Evolutionary conservation across 495 filamentous ascomycete species (phyloP).

Genomic region (Aspergillus heteromorphus): DNA sequence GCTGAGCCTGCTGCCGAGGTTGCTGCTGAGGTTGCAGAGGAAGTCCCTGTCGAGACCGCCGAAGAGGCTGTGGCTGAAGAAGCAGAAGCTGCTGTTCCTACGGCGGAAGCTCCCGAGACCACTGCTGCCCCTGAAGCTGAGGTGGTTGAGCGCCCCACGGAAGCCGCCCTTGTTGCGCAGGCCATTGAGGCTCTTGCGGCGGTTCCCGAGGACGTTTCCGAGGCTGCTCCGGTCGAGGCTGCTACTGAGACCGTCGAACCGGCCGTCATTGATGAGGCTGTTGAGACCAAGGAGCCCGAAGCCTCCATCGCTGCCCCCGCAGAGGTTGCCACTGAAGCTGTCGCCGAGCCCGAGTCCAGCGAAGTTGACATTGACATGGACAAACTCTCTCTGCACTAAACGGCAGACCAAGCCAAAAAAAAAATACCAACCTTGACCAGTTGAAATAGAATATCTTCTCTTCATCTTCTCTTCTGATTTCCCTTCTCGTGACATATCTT

Average conservation of each 20-base stretch:
- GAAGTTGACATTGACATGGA: constrained; percentile 28
- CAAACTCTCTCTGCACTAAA: constrained; percentile 23
- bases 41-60: neutral
- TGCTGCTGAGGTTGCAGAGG: neutral
- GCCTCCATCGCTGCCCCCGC: neutral
- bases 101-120: neutral
- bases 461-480: constrained; percentile 3
- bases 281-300: neutral
- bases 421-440: neutral
- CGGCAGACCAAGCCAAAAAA: neutral
- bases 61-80: too few relatives aligned
- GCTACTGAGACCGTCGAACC: neutral
- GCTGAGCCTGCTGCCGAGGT: neutral
- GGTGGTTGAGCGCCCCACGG: neutral
- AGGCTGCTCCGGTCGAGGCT: neutral
- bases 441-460: neutral
- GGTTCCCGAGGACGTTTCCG: neutral
- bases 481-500: constrained; percentile 14
- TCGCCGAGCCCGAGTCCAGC: constrained; percentile 10
- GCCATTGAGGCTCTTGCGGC: neutral
- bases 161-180: constrained; percentile 2
- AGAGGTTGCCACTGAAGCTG: constrained; percentile 6
- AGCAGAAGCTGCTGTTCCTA: neutral
- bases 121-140: neutral
- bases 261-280: neutral